Base-by-base conservation (phyloP, 805 yeast species). In the Spathaspora passalidarum region DNA sequence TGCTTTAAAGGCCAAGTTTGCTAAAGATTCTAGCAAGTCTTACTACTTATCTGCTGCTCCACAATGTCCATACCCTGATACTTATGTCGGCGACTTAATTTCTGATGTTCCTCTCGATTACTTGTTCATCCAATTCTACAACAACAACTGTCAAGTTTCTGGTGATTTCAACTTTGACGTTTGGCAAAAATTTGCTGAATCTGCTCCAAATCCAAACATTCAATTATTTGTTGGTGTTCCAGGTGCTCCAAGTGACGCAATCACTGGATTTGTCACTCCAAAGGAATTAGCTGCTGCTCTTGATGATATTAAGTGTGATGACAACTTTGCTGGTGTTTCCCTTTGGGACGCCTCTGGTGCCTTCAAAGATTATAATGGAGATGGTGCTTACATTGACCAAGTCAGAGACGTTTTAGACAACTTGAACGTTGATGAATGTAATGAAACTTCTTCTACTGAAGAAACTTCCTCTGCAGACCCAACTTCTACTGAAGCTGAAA, bases 21-120 rank as follows among this genome's bases (percentile, higher is more conserved):
- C 50, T 17, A 16, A 23, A 1, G 63, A 61, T 46, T 4, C 53
- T 14, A 72, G 85, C 39, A 86, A 82, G 65, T 56, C 66, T 22
- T 87, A 82, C 69, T 87, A 84, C 62, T 69, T 89, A 38, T 81
- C 95, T 44, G 96, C 96, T 53, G 92, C 97, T 51, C 97, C 97
- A 17, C 96, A 89, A 69, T 91, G 97, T 70, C 84, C 81, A 20
- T 86, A 82, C 62, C 96, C 96, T 16, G 97, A 90, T 68, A 83
- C 52, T 8, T 54, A 56, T 20, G 52, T 62, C 17, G 63, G 63
- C 17, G 55, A 51, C 17, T 50, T 61, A 19, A 49, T 66, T 38
- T 45, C 52, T 79, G 40, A 76, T 65, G 81, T 88, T 9, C 72
- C 79, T 32, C 72, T 90, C 53, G 96, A 90, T 66, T 88, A 81